Evolutionary conservation across 768 basidiomycete species (phyloP).

Genomic region (Gloeophyllum trabeum): DNA sequence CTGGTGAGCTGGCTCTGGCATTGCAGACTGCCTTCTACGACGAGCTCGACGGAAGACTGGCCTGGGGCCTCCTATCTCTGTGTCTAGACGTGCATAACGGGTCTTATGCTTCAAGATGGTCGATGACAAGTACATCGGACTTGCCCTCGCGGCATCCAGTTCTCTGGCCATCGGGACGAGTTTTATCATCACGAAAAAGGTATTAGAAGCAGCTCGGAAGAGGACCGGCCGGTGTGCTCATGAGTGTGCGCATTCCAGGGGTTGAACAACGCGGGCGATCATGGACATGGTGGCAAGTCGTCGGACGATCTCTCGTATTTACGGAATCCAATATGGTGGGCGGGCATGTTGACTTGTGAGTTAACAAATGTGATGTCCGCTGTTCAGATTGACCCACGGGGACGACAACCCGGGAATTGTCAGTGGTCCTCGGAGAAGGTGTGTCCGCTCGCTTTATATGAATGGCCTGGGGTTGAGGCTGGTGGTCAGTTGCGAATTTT

Average conservation of each 20-base stretch:
- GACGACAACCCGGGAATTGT: neutral
- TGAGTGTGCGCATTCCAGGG: conserved; percentile 40
- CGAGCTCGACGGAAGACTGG: no score
- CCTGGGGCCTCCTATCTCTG: no score
- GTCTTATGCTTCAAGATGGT: conserved; percentile 31
- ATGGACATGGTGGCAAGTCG: conserved; percentile 40
- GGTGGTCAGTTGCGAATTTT: conserved; percentile 64
- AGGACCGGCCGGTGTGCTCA: neutral
- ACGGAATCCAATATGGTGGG: conserved; percentile 94
- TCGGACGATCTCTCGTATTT: conserved; percentile 84
- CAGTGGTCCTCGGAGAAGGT: conserved; percentile 94
- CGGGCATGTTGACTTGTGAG: conserved; percentile 85
- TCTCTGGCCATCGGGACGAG: conserved; percentile 87
- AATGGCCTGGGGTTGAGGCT: neutral
- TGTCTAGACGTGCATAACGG: no score
- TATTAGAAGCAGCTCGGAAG: conserved; percentile 15
- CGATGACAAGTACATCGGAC: conserved; percentile 94
- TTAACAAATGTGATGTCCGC: conserved; percentile 13
- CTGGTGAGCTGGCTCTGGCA: no score
- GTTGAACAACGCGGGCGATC: conserved; percentile 71
- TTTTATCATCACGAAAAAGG: conserved; percentile 99
- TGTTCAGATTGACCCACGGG: neutral
- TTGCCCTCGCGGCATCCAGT: conserved; percentile 77
- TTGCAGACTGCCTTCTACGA: no score
- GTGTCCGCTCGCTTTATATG: no score